phyloP scores from a whole-genome alignment of 2,329 filamentous ascomycete species.

The Monilinia fructicola region DNA sequence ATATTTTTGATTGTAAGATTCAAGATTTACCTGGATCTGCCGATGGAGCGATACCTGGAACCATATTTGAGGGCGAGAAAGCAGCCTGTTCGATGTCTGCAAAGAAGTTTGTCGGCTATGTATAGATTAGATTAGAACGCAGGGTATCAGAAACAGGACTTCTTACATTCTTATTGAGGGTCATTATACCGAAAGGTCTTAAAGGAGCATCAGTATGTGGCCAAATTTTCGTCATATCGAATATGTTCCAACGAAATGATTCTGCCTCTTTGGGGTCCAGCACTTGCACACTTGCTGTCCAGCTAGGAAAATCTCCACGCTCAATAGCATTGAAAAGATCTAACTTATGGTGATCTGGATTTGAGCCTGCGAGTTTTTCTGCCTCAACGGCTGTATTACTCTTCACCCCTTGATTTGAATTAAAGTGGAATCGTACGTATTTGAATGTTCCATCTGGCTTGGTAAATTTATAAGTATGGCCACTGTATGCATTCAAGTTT shows the following conservation, averaged over 20 bases:
- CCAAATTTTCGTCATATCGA: slow-evolving; percentile 71
- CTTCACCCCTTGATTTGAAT: slow-evolving; percentile 61
- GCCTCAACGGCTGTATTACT: slow-evolving; percentile 61
- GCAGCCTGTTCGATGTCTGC: slow-evolving; percentile 70
- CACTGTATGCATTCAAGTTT: slow-evolving; percentile 67
- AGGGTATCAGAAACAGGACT: neutral
- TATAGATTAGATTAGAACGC: neutral
- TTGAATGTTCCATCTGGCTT: slow-evolving; percentile 65
- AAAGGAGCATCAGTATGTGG: slow-evolving; percentile 62
- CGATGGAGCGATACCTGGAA: slow-evolving; percentile 66
- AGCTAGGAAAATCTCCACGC: slow-evolving; percentile 59
- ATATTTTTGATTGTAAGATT: slow-evolving; percentile 33
- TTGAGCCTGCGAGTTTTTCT: slow-evolving; percentile 51
- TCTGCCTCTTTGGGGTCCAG: slow-evolving; percentile 63
- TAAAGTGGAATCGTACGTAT: slow-evolving; percentile 65
- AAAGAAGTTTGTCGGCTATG: slow-evolving; percentile 56
- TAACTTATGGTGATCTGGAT: slow-evolving; percentile 62
- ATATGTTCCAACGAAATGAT: slow-evolving; percentile 61
- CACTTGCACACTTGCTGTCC: slow-evolving; percentile 64
- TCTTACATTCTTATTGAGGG: slow-evolving; percentile 59
- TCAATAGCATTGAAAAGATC: slow-evolving; percentile 65
- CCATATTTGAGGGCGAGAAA: slow-evolving; percentile 66
- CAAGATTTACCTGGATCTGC: slow-evolving; percentile 55
- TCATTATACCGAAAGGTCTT: slow-evolving; percentile 60
- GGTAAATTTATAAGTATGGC: slow-evolving; percentile 65